Base-by-base conservation (phyloP, 2,329 filamentous ascomycete genomes). In the Trichoderma koningiopsis region DNA sequence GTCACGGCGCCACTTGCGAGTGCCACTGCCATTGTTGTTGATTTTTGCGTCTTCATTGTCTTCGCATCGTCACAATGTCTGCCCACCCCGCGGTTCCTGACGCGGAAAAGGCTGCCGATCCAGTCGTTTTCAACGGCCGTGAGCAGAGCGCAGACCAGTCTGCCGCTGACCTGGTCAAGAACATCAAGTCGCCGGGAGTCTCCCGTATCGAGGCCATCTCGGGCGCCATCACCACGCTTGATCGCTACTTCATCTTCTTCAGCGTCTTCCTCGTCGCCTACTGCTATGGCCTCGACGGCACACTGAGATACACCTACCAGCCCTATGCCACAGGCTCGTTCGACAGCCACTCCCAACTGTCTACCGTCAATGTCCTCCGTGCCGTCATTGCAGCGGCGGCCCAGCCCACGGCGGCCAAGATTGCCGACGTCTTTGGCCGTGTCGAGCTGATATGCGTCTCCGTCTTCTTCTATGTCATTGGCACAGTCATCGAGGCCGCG, bases 261-360 rank as follows among this genome's bases (percentile, higher is more conserved):
- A 82, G 87, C 29, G 81, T 91, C 71, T 91, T 91, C 75, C 76
- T 91, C 37, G 79, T 91, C 65, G 85, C 88, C 13, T 91, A 90
- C 76, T 86, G 84, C 40, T 91, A 91, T 75, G 86, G 87, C 2
- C 81, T 90, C 27, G 88, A 90, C 71, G 85, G 85, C 29, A 85
- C 81, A 1, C 80, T 89, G 55, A 83, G 88, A 16, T 84, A 83
- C 71, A 81, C 83, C 7, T 88, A 86, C 76, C 86, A 88, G 81
- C 82, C 87, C 6, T 76, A 80, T 62, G 88, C 88, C 1, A 87
- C 87, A 0, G 80, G 81, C 0, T 80, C 77, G 0, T 88, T 85
- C 71, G 74, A 75, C 3, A 70, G 79, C 6, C 88, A 91, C 75
- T 88, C 86, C 31, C 80, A 88, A 27, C 78, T 87, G 5, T 81